phyloP scores from a whole-genome alignment of 2,329 filamentous ascomycete species.

The Hortaea werneckii region DNA sequence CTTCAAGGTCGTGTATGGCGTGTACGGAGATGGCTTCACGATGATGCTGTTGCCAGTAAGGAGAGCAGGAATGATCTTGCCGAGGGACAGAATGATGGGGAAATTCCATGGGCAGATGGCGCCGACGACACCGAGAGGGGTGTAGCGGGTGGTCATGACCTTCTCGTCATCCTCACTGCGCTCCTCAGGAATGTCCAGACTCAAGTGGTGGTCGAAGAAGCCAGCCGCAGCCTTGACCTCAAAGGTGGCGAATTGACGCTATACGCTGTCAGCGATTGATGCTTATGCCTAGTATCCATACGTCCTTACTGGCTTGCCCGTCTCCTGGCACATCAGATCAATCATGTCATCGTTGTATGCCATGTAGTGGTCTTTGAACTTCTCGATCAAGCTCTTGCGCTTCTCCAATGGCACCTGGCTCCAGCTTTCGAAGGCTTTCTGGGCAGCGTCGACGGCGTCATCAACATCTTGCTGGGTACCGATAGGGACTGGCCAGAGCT shows the following conservation, averaged over 20 bases:
- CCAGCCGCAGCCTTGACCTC: slow-evolving; percentile 28
- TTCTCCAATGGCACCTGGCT: slow-evolving; percentile 23
- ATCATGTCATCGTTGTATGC: slow-evolving; percentile 27
- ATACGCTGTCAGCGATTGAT: background rate
- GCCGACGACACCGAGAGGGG: slow-evolving; percentile 37
- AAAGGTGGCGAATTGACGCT: slow-evolving; percentile 32
- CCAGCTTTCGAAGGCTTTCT: slow-evolving; percentile 29
- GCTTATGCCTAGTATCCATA: too few species aligned
- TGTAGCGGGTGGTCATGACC: slow-evolving; percentile 36
- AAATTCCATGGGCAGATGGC: slow-evolving; percentile 41
- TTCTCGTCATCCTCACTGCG: slow-evolving; percentile 37
- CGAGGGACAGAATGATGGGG: slow-evolving; percentile 42
- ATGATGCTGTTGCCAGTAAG: slow-evolving; percentile 38
- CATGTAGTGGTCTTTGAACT: slow-evolving; percentile 24
- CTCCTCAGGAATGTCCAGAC: slow-evolving; percentile 30
- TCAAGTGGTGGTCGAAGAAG: slow-evolving; percentile 30
- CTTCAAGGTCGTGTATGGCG: slow-evolving; percentile 50
- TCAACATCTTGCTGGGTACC: slow-evolving; percentile 29
- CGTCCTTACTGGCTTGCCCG: slow-evolving; percentile 28
- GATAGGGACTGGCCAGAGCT: slow-evolving; percentile 28
- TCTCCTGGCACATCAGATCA: slow-evolving; percentile 26
- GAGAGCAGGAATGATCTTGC: slow-evolving; percentile 48
- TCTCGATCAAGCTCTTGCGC: slow-evolving; percentile 26
- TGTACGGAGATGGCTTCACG: slow-evolving; percentile 39
- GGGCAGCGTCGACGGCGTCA: slow-evolving; percentile 26